Conservation (phyloP, 2,329 filamentous ascomycete species). For the Penicillium brasilianum region DNA sequence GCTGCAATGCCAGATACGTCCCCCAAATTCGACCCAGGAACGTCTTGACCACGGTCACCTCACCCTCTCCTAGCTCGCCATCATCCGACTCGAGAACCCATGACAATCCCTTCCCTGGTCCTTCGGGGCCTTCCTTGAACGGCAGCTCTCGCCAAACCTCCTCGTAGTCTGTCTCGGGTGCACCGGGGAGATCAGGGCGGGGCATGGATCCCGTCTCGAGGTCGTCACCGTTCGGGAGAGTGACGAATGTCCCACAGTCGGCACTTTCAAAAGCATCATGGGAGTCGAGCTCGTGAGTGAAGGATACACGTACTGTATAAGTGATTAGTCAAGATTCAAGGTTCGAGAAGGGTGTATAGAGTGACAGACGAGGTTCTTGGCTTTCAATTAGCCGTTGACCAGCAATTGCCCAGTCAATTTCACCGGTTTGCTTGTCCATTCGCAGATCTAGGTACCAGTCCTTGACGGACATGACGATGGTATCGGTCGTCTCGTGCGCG, state of each 20-base stretch:
- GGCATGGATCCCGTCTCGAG: constrained; percentile 49
- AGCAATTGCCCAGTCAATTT: constrained; percentile 52
- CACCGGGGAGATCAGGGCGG: constrained; percentile 40
- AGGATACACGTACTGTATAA: constrained; percentile 40
- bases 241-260: constrained; percentile 46
- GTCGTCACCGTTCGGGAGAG: constrained; percentile 48
- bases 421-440: constrained; percentile 41
- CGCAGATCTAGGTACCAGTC: constrained; percentile 53
- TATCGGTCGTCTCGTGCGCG: constrained; percentile 51
- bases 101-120: constrained; percentile 27
- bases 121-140: constrained; percentile 38
- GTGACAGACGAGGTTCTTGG: constrained; percentile 40
- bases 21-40: constrained; percentile 41
- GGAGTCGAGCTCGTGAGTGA: constrained; percentile 49
- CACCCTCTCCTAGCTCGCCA: constrained; percentile 20
- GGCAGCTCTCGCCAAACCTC: constrained; percentile 66
- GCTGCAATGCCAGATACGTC: constrained; percentile 36
- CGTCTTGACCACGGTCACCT: constrained; percentile 31
- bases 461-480: constrained; percentile 49
- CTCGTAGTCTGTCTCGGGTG: constrained; percentile 59
- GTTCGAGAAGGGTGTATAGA: no score
- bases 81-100: constrained; percentile 39
- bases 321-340: neutral
- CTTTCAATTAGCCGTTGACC: constrained; percentile 47
- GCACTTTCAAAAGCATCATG: constrained; percentile 38